These are phyloP conservation scores for Psilocybe sp. DNA, from an alignment of 768 basidiomycete genomes.

Conservation along the genomic window DNA sequence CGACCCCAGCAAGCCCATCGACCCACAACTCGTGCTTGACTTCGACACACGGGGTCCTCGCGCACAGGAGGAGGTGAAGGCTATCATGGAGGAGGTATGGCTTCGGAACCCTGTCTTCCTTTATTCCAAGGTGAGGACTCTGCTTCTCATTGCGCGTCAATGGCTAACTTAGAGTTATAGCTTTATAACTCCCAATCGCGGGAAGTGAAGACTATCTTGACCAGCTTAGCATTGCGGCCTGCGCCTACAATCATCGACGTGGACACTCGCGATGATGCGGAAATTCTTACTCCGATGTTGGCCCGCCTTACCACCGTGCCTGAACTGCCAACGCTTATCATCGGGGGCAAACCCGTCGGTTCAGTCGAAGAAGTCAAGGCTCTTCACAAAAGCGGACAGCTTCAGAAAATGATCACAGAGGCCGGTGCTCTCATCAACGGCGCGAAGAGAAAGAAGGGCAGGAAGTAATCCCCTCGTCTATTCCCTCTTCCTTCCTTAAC, in stretches of 20 bases:
- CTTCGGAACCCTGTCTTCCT: constrained; percentile 69
- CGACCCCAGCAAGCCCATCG: constrained; percentile 63
- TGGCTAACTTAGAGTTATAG: constrained; percentile 29
- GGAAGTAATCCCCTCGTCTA: constrained; percentile 22
- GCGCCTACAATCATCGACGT: constrained; percentile 67
- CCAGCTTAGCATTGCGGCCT: constrained; percentile 55
- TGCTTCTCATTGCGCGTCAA: constrained; percentile 5
- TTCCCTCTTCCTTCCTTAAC: constrained; percentile 7
- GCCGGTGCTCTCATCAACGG: constrained; percentile 59
- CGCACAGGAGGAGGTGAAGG: constrained; percentile 57
- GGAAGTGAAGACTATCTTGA: constrained; percentile 61
- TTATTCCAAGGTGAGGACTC: constrained; percentile 59
- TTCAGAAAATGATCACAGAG: constrained; percentile 44
- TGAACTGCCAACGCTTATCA: constrained; percentile 63
- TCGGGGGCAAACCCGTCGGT: constrained; percentile 62
- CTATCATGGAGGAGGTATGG: constrained; percentile 69
- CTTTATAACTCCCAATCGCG: constrained; percentile 62
- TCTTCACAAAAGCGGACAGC: constrained; percentile 47
- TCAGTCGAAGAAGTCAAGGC: constrained; percentile 48
- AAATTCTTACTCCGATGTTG: constrained; percentile 61
- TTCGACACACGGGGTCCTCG: constrained; percentile 72
- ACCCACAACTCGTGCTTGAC: constrained; percentile 79
- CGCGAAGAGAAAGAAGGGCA: constrained; percentile 51
- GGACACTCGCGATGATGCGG: constrained; percentile 69
- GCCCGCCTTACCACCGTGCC: constrained; percentile 51